A percentile compares a stretch with the other conserved stretches of the same genome.
phyloP scores from a whole-genome alignment of 2,329 filamentous ascomycete genomes.

The Blumeria hordei region DNA sequence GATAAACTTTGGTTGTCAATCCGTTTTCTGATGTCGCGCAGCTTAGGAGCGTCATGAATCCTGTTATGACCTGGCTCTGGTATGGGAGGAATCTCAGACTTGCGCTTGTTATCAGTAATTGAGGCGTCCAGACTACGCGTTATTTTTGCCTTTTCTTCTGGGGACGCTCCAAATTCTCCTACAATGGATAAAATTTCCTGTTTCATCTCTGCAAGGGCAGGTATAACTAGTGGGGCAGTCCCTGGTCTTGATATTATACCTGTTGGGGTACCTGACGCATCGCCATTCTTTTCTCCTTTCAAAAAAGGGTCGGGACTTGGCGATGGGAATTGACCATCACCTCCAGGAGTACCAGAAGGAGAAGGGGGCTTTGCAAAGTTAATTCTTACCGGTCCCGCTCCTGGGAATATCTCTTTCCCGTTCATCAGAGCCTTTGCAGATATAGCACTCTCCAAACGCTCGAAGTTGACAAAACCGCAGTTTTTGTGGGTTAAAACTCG shows the following conservation, averaged over 20 bases:
- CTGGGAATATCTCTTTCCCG: slow-evolving; percentile 94
- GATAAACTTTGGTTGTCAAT: slow-evolving; percentile 88
- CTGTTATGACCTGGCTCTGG: slow-evolving; percentile 72
- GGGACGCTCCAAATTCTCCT: slow-evolving; percentile 61
- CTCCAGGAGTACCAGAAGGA: slow-evolving; percentile 67
- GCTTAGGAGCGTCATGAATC: slow-evolving; percentile 77
- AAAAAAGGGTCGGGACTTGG: slow-evolving; percentile 72
- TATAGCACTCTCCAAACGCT: slow-evolving; percentile 72
- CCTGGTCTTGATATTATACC: slow-evolving; percentile 19
- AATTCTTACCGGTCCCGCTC: slow-evolving; percentile 80
- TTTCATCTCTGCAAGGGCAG: slow-evolving; percentile 54
- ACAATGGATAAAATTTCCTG: slow-evolving; percentile 69
- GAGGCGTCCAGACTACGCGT: slow-evolving; percentile 50
- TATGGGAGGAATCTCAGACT: slow-evolving; percentile 70
- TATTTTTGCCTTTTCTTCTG: slow-evolving; percentile 54
- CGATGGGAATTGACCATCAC: slow-evolving; percentile 68
- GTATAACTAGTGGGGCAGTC: slow-evolving; percentile 36
- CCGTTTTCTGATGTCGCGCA: slow-evolving; percentile 87
- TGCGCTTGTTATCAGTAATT: slow-evolving; percentile 46
- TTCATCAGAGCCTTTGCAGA: slow-evolving; percentile 74
- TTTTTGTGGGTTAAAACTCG: slow-evolving; percentile 95
- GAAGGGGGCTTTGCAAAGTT: slow-evolving; percentile 94
- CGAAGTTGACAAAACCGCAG: slow-evolving; percentile 96
- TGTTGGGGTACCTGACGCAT: slow-evolving; percentile 16
- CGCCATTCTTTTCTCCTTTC: slow-evolving; percentile 22